Evolutionary conservation across 2,329 filamentous ascomycete genomes (phyloP).

Genomic region (Venturia asperata): DNA sequence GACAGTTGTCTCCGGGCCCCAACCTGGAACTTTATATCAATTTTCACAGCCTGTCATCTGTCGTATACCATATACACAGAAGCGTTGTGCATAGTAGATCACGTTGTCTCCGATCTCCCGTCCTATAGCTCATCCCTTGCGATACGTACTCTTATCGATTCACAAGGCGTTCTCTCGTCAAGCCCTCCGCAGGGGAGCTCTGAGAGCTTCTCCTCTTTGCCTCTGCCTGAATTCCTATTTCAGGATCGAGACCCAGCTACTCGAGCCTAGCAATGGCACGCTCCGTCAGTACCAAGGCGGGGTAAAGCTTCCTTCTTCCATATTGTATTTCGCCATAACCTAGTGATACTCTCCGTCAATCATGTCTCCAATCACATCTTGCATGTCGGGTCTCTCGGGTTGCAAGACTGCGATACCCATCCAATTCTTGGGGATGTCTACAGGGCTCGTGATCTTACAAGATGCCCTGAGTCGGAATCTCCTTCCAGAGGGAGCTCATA

Average conservation of each 20-base stretch:
- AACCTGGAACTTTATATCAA: neutral
- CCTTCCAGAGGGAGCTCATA: neutral
- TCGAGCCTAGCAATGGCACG: neutral
- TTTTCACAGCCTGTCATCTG: slow-evolving; percentile 2
- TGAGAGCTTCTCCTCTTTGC: neutral
- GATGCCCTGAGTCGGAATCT: neutral
- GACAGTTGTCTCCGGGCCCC: neutral
- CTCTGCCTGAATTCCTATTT: neutral
- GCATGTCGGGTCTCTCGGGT: neutral
- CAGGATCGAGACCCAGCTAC: neutral
- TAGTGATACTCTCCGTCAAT: neutral
- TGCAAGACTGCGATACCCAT: neutral
- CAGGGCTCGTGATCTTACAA: neutral
- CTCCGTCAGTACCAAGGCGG: neutral
- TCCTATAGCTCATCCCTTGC: neutral
- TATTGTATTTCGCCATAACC: slow-evolving; percentile 6
- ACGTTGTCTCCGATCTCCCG: neutral
- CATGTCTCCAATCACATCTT: neutral
- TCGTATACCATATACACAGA: neutral
- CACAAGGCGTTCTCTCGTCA: neutral
- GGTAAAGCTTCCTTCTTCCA: neutral
- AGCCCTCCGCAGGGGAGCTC: neutral
- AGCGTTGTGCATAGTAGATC: neutral
- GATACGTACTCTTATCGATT: neutral
- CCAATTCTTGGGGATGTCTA: neutral